A percentile compares a stretch with the other conserved stretches of the same genome.
Conservation (phyloP, 352 stramenopile species). For the Phytophthora nicotianae region DNA sequence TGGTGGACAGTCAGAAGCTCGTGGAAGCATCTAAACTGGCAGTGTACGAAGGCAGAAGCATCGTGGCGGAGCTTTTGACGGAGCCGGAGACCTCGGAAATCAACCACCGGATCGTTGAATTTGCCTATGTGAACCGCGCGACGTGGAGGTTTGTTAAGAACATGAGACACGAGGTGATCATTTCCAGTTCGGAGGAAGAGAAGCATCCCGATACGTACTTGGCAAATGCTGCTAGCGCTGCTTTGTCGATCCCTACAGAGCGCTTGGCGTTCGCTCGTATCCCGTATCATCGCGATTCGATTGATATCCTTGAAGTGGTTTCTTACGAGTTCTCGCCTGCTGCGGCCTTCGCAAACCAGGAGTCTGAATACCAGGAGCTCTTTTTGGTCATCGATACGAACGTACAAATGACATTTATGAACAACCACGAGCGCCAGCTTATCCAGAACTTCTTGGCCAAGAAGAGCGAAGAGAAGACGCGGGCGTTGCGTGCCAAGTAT, state of each 20-base stretch:
- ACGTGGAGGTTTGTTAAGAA: conserved; percentile 70
- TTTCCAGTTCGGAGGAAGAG: conserved; percentile 42
- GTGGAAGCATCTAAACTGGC: conserved; percentile 70
- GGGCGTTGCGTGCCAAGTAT: conserved; percentile 49
- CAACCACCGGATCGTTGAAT: conserved; percentile 65
- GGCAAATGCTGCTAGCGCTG: conserved; percentile 35
- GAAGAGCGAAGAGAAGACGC: conserved; percentile 69
- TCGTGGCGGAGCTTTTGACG: conserved; percentile 73
- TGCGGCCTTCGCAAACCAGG: conserved; percentile 30
- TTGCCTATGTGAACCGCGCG: conserved; percentile 70
- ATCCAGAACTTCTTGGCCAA: conserved; percentile 64
- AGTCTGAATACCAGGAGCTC: conserved; percentile 67
- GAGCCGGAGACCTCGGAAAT: conserved; percentile 50
- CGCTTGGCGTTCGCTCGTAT: conserved; percentile 64
- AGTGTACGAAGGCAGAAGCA: conserved; percentile 77
- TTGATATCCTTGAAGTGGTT: conserved; percentile 78
- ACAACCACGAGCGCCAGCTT: conserved; percentile 45
- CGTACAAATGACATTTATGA: conserved; percentile 46
- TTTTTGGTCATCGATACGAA: conserved; percentile 67
- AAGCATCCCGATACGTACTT: conserved; percentile 47
- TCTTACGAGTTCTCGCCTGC: conserved; percentile 47
- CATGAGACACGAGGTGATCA: conserved; percentile 59
- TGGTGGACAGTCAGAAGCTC: conserved; percentile 66
- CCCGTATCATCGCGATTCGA: conserved; percentile 63
- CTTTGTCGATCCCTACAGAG: conserved; percentile 56